These are phyloP conservation scores for Termitomyces sp. DNA, from an alignment of 768 basidiomycete species.

Conservation along the genomic window DNA sequence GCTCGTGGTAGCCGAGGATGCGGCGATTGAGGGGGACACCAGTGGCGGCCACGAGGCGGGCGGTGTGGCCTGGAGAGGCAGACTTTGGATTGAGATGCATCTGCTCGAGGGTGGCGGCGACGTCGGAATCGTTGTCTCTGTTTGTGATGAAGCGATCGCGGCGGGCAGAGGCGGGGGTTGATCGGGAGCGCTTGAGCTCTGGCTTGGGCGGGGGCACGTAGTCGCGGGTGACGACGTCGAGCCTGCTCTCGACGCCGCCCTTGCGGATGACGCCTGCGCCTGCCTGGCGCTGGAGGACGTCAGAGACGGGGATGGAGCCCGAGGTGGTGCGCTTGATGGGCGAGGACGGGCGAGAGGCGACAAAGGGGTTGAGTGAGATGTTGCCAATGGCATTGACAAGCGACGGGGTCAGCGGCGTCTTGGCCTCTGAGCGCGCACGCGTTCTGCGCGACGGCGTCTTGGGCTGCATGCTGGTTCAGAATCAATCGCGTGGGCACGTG, in stretches of 20 bases:
- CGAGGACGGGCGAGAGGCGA: slow-evolving; percentile 57
- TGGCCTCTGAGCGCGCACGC: slow-evolving; percentile 47
- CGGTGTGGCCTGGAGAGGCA: slow-evolving; percentile 75
- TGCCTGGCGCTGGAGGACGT: slow-evolving; percentile 60
- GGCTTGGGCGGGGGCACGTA: slow-evolving; percentile 66
- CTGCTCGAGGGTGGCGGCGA: slow-evolving; percentile 65
- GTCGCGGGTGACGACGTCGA: slow-evolving; percentile 76
- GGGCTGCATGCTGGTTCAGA: slow-evolving; percentile 19
- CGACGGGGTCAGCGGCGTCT: slow-evolving; percentile 51
- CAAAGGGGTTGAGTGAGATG: slow-evolving; percentile 61
- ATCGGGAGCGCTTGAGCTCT: slow-evolving; percentile 70
- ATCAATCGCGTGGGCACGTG: neutral
- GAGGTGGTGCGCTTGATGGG: slow-evolving; percentile 63
- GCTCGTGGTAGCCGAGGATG: slow-evolving; percentile 86
- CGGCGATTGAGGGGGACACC: slow-evolving; percentile 78
- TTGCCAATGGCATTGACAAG: slow-evolving; percentile 40
- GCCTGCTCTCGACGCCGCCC: slow-evolving; percentile 73
- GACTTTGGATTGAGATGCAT: slow-evolving; percentile 56
- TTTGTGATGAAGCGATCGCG: slow-evolving; percentile 76
- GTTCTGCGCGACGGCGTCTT: slow-evolving; percentile 49
- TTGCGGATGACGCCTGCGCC: slow-evolving; percentile 68
- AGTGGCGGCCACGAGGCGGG: slow-evolving; percentile 71
- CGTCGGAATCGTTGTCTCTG: slow-evolving; percentile 46
- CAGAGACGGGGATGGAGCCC: slow-evolving; percentile 46
- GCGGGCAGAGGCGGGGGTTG: slow-evolving; percentile 62